Evolutionary conservation across 805 yeast genomes (phyloP), one percentile per base, ranked within the genome.

Genomic region (Starmerella cellae): DNA sequence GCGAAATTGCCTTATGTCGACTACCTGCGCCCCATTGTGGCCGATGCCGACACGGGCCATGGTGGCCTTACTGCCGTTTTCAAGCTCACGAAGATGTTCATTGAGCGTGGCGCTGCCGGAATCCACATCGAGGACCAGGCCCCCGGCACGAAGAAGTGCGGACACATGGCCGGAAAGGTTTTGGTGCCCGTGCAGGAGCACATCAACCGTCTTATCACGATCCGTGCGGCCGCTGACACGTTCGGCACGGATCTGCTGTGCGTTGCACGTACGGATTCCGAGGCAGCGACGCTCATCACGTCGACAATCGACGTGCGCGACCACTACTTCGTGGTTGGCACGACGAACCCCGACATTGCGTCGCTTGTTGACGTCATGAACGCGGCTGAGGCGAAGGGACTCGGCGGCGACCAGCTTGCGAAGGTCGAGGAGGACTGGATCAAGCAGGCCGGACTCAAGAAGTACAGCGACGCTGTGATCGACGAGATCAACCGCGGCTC

Each of bases 41-140:
- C 97, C 34, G 98, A 88, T 62, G 98, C 88, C 53, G 98, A 88
- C 66, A 91, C 97, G 45, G 98, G 98, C 55, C 97, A 88, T 63
- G 98, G 98, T 66, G 97, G 98, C 61, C 73, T 85, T 56, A 87
- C 97, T 46, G 97, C 97, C 44, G 84, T 84, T 54, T 80, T 85
- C 68, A 88, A 88, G 68, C 75, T 88, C 62, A 85, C 95, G 57
- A 88, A 88, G 70, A 71, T 88, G 77, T 88, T 88, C 61, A 82
- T 88, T 55, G 97, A 88, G 69, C 77, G 93, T 58, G 97, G 97
- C 64, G 98, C 97, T 44, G 96, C 97, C 46, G 97, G 97, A 60
- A 85, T 88, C 57, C 98, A 88, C 63, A 85, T 88, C 61, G 98
- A 88, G 69, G 97, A 88, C 66, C 97, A 88, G 72, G 95, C 96